Evolutionary conservation across 2,329 filamentous ascomycete genomes (phyloP).

Genomic region (Exophiala spinifera): DNA sequence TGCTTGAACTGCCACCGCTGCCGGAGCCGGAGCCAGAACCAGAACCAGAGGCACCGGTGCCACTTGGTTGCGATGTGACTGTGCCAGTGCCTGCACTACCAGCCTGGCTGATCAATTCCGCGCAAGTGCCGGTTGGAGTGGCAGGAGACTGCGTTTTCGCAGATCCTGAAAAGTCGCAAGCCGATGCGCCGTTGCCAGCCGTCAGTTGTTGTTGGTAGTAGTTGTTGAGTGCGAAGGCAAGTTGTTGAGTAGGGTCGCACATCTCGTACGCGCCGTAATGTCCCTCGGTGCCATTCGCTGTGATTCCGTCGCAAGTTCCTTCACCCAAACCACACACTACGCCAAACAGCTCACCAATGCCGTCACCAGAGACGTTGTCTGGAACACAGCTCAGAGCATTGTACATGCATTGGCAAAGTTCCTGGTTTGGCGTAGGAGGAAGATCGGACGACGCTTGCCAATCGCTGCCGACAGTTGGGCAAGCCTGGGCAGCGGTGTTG

Average conservation of each 20-base stretch:
- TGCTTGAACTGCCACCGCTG: conserved; percentile 29
- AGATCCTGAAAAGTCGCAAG: conserved; percentile 44
- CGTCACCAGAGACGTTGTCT: conserved; percentile 53
- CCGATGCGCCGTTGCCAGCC: conserved; percentile 34
- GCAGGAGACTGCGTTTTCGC: conserved; percentile 38
- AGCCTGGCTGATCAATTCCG: conserved; percentile 39
- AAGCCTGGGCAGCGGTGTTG: conserved; percentile 65
- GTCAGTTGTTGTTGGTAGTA: conserved; percentile 42
- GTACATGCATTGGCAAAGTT: conserved; percentile 84
- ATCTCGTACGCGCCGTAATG: conserved; percentile 47
- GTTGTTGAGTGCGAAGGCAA: conserved; percentile 44
- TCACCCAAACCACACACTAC: conserved; percentile 40
- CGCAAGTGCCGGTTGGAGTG: conserved; percentile 38
- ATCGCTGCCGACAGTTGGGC: conserved; percentile 61
- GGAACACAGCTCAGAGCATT: conserved; percentile 69
- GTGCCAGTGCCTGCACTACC: conserved; percentile 40
- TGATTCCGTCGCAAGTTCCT: conserved; percentile 39
- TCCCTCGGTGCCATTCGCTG: conserved; percentile 40
- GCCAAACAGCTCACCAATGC: conserved; percentile 67
- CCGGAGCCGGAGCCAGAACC: conserved; percentile 30
- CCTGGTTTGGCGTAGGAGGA: conserved; percentile 74
- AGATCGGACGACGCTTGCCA: conserved; percentile 73
- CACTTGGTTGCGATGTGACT: conserved; percentile 39
- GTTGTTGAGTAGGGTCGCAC: conserved; percentile 42
- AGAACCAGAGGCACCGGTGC: conserved; percentile 29